phyloP scores from a whole-genome alignment of 805 yeast genomes.

The Sugiyamaella mastotermitis region DNA sequence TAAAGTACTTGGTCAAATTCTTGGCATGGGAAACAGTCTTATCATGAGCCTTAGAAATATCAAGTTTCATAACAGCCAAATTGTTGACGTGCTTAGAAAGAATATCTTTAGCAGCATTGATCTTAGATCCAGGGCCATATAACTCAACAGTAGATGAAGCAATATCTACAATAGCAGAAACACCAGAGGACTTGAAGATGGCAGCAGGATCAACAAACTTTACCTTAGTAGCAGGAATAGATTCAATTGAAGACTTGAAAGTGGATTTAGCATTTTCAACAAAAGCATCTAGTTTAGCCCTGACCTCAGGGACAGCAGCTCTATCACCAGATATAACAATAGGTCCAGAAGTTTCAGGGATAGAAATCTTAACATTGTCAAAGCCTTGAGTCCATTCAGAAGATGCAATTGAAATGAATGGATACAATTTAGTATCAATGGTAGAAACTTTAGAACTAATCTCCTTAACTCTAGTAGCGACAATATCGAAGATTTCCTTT shows the following conservation, averaged over 20 bases:
- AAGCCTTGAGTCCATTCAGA: background rate
- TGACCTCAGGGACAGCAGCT: conserved; percentile 52
- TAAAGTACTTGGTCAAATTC: conserved; percentile 61
- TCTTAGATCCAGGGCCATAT: conserved; percentile 51
- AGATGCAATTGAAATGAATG: conserved; percentile 23
- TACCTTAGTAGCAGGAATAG: conserved; percentile 64
- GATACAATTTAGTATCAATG: conserved; percentile 21
- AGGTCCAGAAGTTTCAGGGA: conserved; percentile 25
- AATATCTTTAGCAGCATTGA: conserved; percentile 54
- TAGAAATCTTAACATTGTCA: conserved; percentile 1
- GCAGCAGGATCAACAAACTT: conserved; percentile 45
- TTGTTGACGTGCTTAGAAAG: conserved; percentile 58
- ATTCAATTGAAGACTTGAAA: conserved; percentile 48
- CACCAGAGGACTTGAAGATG: conserved; percentile 27
- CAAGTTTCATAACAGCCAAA: conserved; percentile 60
- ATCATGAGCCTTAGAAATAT: conserved; percentile 85
- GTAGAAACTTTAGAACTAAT: conserved; percentile 21
- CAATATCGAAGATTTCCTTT: conserved; percentile 61
- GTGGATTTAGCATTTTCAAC: conserved; percentile 41
- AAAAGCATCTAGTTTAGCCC: conserved; percentile 41
- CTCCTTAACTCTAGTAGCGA: conserved; percentile 61
- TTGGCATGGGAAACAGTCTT: conserved; percentile 72
- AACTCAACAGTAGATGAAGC: conserved; percentile 39
- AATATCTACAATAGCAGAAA: conserved; percentile 29
- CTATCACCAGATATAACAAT: conserved; percentile 67